phyloP scores from a whole-genome alignment of 805 yeast genomes.

The Candida stauntonica region DNA sequence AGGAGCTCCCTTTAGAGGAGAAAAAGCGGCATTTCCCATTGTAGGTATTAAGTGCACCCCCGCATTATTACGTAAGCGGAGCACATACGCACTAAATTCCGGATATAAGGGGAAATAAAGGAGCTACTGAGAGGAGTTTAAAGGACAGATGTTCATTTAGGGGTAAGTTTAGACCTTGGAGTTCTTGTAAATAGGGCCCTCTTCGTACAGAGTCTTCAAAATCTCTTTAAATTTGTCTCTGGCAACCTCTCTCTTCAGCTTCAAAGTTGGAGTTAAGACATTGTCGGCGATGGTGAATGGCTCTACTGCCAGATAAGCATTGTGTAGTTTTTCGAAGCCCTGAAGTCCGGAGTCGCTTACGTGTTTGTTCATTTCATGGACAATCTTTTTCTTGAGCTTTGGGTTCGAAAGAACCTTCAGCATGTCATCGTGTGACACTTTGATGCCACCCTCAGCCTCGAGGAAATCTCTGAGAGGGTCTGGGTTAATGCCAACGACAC shows the following conservation, averaged over 20 bases:
- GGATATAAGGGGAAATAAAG: neutral
- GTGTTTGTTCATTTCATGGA: conserved; percentile 9
- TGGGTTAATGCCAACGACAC: conserved; percentile 50
- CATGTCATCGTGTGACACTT: conserved; percentile 3
- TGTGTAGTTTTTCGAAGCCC: conserved; percentile 54
- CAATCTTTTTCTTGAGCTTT: conserved; percentile 3
- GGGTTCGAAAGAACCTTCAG: conserved; percentile 3
- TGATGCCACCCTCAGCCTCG: conserved; percentile 3
- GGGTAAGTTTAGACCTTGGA: conserved; percentile 10
- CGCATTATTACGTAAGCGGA: neutral
- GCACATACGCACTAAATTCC: neutral
- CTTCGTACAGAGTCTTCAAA: conserved; percentile 43
- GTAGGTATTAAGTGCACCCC: neutral
- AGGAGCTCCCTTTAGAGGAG: neutral
- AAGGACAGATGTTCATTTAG: neutral
- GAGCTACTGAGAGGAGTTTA: neutral
- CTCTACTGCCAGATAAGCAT: conserved; percentile 48
- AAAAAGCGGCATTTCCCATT: neutral
- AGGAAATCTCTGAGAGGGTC: conserved; percentile 19
- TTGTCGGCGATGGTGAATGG: conserved; percentile 57
- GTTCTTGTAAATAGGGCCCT: conserved; percentile 36
- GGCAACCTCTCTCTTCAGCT: conserved; percentile 48
- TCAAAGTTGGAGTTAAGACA: conserved; percentile 62
- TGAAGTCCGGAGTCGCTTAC: conserved; percentile 8
- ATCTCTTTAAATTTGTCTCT: conserved; percentile 37